Evolutionary conservation across 768 basidiomycete genomes (phyloP), one percentile per base, ranked within the genome.

Genomic region (Piloderma croceum): DNA sequence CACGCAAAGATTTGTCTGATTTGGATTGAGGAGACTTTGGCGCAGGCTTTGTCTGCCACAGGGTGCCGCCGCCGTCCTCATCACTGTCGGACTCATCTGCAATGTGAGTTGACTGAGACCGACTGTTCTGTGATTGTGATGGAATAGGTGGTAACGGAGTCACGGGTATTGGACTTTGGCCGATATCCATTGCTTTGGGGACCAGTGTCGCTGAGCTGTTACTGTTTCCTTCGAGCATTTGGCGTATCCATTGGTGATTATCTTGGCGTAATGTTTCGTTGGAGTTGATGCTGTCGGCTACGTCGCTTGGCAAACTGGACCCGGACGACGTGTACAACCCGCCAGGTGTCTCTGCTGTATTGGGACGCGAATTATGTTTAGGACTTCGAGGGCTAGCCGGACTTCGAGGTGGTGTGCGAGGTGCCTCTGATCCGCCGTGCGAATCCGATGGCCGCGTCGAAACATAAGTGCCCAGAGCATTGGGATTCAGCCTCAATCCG

Each of bases 401-500:
- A 34, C 82, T 84, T 25, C 74, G 75, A 35, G 81, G 79, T 20
- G 82, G 78, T 9, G 71, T 63, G 5, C 65, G 59, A 24, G 60
- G 63, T 12, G 65, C 61, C 43, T 79, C 76, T 20, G 67, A 57
- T 7, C 62, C 63, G 42, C 61, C 64, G 41, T 63, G 63, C 29
- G 52, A 53, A 25, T 4, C 22, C 23, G 29, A 40, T n/a, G 15
- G 29, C 7, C 17, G 27, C n/a, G 27, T 29, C 27, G 27, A 9
- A 9, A 15, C 9, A 29, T 15, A 15, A 29, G n/a, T n/a, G 27
- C 27, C 27, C 27, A 29, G 10, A 29, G 10, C 27, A 29, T 29
- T 29, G 10, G 27, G 27, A 15, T 29, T 29, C 10, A 29, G 9
- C 27, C 15, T 29, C 10, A 29, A 15, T 9, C 10, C 27, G 15